phyloP scores from a whole-genome alignment of 768 basidiomycete species.

The Pisolithus sp. region DNA sequence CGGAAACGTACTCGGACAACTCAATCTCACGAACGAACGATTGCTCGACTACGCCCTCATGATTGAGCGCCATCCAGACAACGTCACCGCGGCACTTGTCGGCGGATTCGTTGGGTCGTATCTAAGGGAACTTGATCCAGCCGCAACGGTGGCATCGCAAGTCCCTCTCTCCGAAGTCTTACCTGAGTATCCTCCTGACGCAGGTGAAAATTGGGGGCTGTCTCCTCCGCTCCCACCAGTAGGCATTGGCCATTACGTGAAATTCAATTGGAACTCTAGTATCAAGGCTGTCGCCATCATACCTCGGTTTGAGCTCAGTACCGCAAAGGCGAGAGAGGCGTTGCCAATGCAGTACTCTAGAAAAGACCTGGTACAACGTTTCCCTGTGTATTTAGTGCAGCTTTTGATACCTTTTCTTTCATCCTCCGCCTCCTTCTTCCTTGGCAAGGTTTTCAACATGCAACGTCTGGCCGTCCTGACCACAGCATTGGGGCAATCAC shows the following conservation, averaged over 20 bases:
- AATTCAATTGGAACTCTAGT: slow-evolving; percentile 76
- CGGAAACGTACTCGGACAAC: slow-evolving; percentile 72
- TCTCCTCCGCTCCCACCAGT: slow-evolving; percentile 81
- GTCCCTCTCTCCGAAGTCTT: slow-evolving; percentile 95
- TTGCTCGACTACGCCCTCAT: slow-evolving; percentile 95
- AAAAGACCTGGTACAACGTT: slow-evolving; percentile 69
- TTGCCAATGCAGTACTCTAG: slow-evolving; percentile 81
- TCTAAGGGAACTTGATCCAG: slow-evolving; percentile 79
- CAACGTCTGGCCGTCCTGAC: slow-evolving; percentile 95
- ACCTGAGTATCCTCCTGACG: slow-evolving; percentile 92
- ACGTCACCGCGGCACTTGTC: slow-evolving; percentile 94
- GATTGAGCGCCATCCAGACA: slow-evolving; percentile 99
- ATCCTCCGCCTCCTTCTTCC: too few relatives aligned
- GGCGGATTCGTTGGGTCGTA: slow-evolving; percentile 98
- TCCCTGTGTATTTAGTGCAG: neutral
- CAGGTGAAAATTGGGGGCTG: slow-evolving; percentile 85
- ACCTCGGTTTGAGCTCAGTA: slow-evolving; percentile 92
- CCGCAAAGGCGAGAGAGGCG: slow-evolving; percentile 87
- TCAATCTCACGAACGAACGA: slow-evolving; percentile 62
- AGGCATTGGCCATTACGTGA: slow-evolving; percentile 92
- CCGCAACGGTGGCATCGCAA: slow-evolving; percentile 75
- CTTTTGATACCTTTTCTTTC: slow-evolving; percentile 1
- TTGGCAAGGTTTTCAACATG: slow-evolving; percentile 84
- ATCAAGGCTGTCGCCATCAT: slow-evolving; percentile 94
- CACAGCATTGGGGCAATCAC: slow-evolving; percentile 82